Base-by-base conservation (phyloP, 2,329 filamentous ascomycete species). In the Herpotrichia juniperi region DNA sequence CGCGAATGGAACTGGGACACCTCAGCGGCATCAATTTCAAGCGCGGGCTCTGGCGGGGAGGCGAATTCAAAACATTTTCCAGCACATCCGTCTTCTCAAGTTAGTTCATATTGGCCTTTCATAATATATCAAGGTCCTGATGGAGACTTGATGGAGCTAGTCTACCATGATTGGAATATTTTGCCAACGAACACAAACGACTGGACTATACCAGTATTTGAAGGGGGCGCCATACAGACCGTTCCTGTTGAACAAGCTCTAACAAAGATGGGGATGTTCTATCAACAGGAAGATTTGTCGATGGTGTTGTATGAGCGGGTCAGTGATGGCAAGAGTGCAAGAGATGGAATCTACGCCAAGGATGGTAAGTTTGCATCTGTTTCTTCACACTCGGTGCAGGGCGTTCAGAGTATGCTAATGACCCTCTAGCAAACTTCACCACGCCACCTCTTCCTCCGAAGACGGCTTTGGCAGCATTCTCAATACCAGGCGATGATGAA, bases 1-100 rank as follows among this genome's bases (percentile, higher is more conserved):
- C 34, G 28, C 22, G 50, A 53, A 44, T 53, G 50, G 50, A 53
- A 48, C 30, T 53, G 50, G 50, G 45, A 16, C 17, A 12, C 16
- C 4, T 10, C 17, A 19, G 28, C 26, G 5, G 14, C 17, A 11
- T 24, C 19, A 21, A 25, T 28, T 4, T 26, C 32, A 8, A 16
- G 8, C 11, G 28, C 21, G 2, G 50, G 50, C 24, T n/a, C 5
- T 7, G 17, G 22, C 12, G 50, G 50, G 2, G 34, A 30, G 16
- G 16, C 49, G 11, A 46, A 40, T 14, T 11, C 9, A 2, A 9
- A 48, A 12, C 46, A 32, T 17, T 31, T 49, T 25, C 22, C 12
- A 3, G 35, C 42, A 2, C 14, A 25, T 25, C 16, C 46, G 4
- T 9, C 26, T 16, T 49, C 50, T 2, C 24, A 35, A 17, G 26